Percentiles rank a stretch among this genome's conserved stretches.
phyloP scores from a whole-genome alignment of 345 rosid genomes.

The Salix suchowensis region DNA sequence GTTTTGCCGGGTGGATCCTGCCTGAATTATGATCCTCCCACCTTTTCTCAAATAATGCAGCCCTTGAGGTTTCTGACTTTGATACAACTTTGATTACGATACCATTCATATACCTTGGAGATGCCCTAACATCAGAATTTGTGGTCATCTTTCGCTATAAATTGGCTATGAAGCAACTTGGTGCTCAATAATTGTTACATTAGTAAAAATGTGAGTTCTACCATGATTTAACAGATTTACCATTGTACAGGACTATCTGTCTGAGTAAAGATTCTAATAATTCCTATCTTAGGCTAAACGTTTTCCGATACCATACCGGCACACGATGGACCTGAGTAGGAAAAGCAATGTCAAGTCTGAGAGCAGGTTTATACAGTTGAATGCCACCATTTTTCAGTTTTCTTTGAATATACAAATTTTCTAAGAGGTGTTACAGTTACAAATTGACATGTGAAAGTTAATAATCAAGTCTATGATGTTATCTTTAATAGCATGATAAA shows the following conservation, averaged over 20 bases:
- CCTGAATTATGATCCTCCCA: conserved; percentile 6
- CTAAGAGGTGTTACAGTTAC: not conserved
- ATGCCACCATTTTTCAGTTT: not conserved
- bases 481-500: not conserved
- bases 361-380: not conserved
- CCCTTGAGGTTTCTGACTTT: not conserved
- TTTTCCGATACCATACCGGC: not conserved
- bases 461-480: not conserved
- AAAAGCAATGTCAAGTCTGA: not conserved
- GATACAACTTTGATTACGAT: not conserved
- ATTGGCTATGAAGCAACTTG: not conserved
- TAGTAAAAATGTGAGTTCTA: not conserved
- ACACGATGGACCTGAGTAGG: not conserved
- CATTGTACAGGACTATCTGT: not conserved
- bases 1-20: not conserved
- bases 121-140: not conserved
- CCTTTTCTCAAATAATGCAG: not conserved
- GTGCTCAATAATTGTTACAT: conserved; percentile 5
- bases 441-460: not conserved
- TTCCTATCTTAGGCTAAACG: not conserved
- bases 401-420: not conserved
- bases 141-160: not conserved
- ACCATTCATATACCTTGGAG: no score
- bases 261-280: not conserved
- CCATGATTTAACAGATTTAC: not conserved